Evolutionary conservation across 441 rosid species (phyloP), one percentile per base, ranked within the genome.

Genomic region (Melastoma candidum): DNA sequence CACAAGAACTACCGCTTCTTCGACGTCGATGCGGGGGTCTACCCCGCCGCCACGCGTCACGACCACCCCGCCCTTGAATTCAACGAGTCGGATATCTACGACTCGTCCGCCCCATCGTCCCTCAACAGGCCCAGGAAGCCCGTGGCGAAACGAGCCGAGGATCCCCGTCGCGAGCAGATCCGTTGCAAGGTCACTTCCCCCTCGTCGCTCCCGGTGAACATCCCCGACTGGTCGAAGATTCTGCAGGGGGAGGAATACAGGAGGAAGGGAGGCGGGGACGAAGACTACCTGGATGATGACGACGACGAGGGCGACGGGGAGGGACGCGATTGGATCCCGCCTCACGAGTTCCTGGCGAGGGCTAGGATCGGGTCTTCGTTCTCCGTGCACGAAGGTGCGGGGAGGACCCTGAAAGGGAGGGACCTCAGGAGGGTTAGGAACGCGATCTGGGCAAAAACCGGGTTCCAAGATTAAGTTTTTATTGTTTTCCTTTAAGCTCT

Each of bases 151-250:
- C 51, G 64, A 8, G 13, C 14, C 13, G 59, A 55, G 41, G 41
- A 32, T 32, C 17, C 11, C 46, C 12, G 53, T 0, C 17, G 60
- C 12, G 27, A 17, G 4, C 0, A 39, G 48, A 24, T 17, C 54
- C 11, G n/a, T 32, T 48, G 7, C 41, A 27, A 32, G 44, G 29
- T 17, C 8, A 32, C 6, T 6, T 32, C 41, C 5, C 27, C 59
- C 44, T 48, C 66, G 45, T 54, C 66, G 54, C 59, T 60, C 8
- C 64, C 66, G 44, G 60, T 62, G 44, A 54, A 62, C 59, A 44
- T 62, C 10, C 66, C 66, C 13, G 66, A 62, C 60, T 62, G 66
- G 66, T 54, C 66, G 58, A 62, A 62, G 66, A 62, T 62, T 53
- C 48, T 62, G 49, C 36, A 54, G 39, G 66, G 45, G 22, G 66